Conservation (phyloP, 345 rosid genomes). For the Salix viminalis region DNA sequence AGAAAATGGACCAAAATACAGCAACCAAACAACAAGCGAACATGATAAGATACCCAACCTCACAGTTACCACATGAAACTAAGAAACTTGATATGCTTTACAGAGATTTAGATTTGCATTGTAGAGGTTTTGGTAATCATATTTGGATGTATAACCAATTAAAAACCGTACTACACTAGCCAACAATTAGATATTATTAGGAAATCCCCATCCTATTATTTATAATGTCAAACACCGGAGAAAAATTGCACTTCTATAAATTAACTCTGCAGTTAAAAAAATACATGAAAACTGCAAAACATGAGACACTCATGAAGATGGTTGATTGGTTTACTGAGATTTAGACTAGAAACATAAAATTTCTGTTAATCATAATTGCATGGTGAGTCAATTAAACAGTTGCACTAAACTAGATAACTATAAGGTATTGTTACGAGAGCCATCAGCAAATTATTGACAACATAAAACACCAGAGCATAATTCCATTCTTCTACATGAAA, state of each 20-base stretch:
- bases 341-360: not conserved
- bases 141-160: not conserved
- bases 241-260: not conserved
- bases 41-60: not conserved
- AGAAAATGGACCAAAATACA: slow-evolving; percentile 3
- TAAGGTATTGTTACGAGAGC: too few species aligned
- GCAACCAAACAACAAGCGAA: not conserved
- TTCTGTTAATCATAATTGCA: not conserved
- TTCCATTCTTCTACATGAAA: not conserved
- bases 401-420: too few species aligned
- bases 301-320: not conserved
- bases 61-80: not conserved
- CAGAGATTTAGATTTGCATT: not conserved
- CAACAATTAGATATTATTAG: not conserved
- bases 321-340: not conserved
- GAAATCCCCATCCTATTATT: not conserved
- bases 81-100: not conserved
- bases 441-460: not conserved
- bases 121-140: not conserved
- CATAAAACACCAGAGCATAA: not conserved
- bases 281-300: not conserved
- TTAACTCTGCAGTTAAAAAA: not conserved
- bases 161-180: not conserved
- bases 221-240: not conserved
- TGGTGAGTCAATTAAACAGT: too few species aligned